Base-by-base conservation (phyloP, 345 rosid species). In the Salix caprea region DNA sequence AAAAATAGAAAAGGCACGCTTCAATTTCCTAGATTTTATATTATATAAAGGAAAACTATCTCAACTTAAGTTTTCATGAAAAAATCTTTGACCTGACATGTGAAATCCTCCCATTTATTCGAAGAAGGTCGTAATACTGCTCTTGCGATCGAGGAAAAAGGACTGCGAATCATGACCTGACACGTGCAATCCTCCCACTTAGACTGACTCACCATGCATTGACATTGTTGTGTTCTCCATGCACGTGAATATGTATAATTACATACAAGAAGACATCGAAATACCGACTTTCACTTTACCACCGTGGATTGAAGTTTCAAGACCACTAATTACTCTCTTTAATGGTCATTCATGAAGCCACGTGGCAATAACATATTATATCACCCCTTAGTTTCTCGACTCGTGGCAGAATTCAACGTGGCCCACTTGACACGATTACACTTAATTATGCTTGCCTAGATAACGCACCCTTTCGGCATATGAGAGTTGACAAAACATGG, bases 231-330 rank as follows among this genome's bases (percentile, higher is more conserved):
- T 2, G 9, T 44, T 74, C 34, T 69, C 71, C 80, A 76, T 74
- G 74, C 80, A 76, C 70, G 74, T 81, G 81, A 67, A 50, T 18
- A 23, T 79, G 79, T 82, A 73, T 21, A 52, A 61, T 26, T 61
- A 40, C 34, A n/a, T 52, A n/a, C 54, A n/a, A 10, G 46, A 42
- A 37, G 3, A 65, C 15, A 69, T 34, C 36, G 1, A 39, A 18
- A 5, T 5, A 0, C 78, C 42, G 11, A 7, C 66, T 65, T 24
- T n/a, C 26, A 12, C 19, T 39, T 64, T 61, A 5, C 54, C 21
- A 16, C 48, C 70, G 50, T 68, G 4, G 66, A 64, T 60, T 72
- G 73, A 78, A 78, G 78, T 77, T 74, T 79, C 79, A 19, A 39
- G 81, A 64, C 24, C 23, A 46, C 70, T 34, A 62, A 65, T 50